Evolutionary conservation across 164 flowering plant genomes (phyloP), one percentile per base, ranked within the genome.

Genomic region (Litsea cubeba): DNA sequence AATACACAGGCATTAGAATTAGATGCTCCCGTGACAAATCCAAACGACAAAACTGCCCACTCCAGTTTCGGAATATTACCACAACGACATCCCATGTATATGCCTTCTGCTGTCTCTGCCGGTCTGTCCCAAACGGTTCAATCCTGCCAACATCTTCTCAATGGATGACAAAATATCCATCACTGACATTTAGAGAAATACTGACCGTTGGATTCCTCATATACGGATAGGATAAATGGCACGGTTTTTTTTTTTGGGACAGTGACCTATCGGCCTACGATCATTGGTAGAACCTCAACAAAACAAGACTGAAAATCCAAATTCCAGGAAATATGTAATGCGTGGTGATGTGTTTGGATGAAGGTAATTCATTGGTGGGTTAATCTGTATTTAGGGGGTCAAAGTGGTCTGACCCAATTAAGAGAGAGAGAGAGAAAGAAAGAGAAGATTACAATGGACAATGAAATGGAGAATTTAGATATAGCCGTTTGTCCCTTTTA

Each of bases 181-280:
- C 28, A 66, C 28, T 66, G 17, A 40, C 46, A 40, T 25, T 30
- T 28, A 66, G 15, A 28, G n/a, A 66, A 54, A 54, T 15, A 15
- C 60, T 54, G n/a, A 66, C 69, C 69, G 69, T 66, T 66, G 69
- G 69, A 66, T 66, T 15, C n/a, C 28, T 17, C n/a, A 66, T 28
- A 6, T 30, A 17, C 46, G 46, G 69, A 32, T 15, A 12, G 46
- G 22, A 66, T 28, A 12, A 17, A 14, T 30, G 28, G 46, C 46
- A 20, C 69, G 22, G 69, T 46, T 66, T 54, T 30, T 35, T 35
- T 35, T 40, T 65, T 54, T 30, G 60, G 20, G 60, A 17, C 60
- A 20, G 17, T 12, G n/a, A 20, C 60, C n/a, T 18, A 54, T 54
- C 17, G n/a, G 60, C 60, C 20, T 5, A 54, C n/a, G 7, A 54